Base-by-base conservation (phyloP, 164 flowering plant genomes). In the Platanus orientalis region DNA sequence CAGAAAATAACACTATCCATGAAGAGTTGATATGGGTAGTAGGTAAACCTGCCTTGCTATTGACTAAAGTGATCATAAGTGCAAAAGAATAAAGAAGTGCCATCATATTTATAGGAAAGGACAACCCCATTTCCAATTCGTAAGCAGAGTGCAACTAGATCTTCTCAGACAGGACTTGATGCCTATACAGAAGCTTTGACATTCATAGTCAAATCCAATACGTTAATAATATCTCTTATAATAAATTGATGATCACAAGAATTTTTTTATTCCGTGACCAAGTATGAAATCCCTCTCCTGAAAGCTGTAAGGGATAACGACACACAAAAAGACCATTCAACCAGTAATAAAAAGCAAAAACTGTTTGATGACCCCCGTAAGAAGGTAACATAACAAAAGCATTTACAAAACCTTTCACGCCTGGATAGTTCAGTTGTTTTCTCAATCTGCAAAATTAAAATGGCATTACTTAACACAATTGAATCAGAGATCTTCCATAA, bases 361-460 rank as follows among this genome's bases (percentile, higher is more conserved):
- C 5, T 17, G 9, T 36, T 3, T 14, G n/a, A 2, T 13, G n/a
- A 16, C 4, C n/a, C 49, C n/a, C 3, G 16, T 16, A 16, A 45
- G 3, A 45, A 13, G 49, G 21, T 20, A 28, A n/a, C 14, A 39
- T 52, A 53, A 54, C 17, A 23, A 34, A 21, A 60, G 30, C 20
- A 62, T 13, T 39, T 34, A 67, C 71, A 59, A 17, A n/a, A 76
- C 80, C 80, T 76, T 61, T 76, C 80, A 65, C 80, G 80, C 57
- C 80, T 73, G 20, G 80, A 76, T 54, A 76, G 80, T 67, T 73
- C 80, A 21, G 77, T 73, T 58, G 72, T 76, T 64, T 70, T 70
- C 65, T 76, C 77, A 1, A 67, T 16, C 80, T 76, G 69, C 74
- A 73, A 45, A 62, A 67, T 32, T 4, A 55, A 23, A 54, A 54